Evolutionary conservation across 495 filamentous ascomycete species (phyloP).

Genomic region (Massariosphaeria phaeospora): DNA sequence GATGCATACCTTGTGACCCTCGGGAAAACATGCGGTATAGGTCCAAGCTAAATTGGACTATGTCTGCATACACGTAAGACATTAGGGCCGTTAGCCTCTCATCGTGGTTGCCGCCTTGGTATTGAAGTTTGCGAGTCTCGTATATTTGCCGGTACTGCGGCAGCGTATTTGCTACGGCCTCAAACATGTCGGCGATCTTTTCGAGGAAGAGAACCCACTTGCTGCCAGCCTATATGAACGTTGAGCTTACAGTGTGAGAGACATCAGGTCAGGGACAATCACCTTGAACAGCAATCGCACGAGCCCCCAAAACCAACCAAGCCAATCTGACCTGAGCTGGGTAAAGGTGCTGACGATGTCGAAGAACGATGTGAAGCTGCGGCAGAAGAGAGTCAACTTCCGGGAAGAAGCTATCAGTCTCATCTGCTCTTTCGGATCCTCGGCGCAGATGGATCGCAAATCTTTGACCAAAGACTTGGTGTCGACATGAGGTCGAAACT

Average conservation of each 20-base stretch:
- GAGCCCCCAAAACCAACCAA: constrained; percentile 23
- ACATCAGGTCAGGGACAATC: neutral
- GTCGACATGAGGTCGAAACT: constrained; percentile 8
- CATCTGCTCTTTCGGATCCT: constrained; percentile 11
- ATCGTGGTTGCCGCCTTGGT: neutral
- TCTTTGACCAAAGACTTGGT: constrained; percentile 5
- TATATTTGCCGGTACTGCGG: constrained; percentile 19
- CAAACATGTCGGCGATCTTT: constrained; percentile 19
- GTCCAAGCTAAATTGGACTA: constrained; percentile 26
- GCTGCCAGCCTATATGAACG: constrained; percentile 12
- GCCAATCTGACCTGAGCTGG: constrained; percentile 9
- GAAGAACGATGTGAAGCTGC: constrained; percentile 18
- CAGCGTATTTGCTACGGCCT: constrained; percentile 13
- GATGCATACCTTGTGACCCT: constrained; percentile 10
- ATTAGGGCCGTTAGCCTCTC: constrained; percentile 9
- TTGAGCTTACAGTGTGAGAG: neutral
- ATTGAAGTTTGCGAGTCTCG: constrained; percentile 8
- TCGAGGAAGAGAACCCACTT: constrained; percentile 18
- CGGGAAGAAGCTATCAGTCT: constrained; percentile 4
- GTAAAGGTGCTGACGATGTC: constrained; percentile 18
- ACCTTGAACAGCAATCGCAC: constrained; percentile 20
- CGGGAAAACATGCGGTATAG: constrained; percentile 22
- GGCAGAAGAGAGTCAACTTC: constrained; percentile 14
- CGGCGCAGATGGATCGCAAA: constrained; percentile 8
- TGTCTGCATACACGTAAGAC: constrained; percentile 25